Evolutionary conservation across 2,329 filamentous ascomycete species (phyloP), one percentile per base, ranked within the genome.

Genomic region (Chrysoporthe austroafricana): DNA sequence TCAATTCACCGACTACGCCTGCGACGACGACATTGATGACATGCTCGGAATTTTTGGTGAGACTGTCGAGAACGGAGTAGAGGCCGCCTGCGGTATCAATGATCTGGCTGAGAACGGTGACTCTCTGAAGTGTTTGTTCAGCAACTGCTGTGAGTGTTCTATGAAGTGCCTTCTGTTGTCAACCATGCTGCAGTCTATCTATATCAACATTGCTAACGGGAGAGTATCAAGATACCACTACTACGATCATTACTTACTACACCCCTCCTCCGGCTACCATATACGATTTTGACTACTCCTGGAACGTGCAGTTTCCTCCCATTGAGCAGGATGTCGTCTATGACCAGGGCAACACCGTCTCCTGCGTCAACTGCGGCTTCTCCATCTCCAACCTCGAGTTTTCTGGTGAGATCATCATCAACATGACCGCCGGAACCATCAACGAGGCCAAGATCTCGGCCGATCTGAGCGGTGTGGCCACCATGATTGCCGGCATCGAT

Each of bases 321-420:
- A 64, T 72, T 52, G 48, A 52, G 21, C 48, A 52, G 21, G 48
- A 52, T 32, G 48, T 52, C 9, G 48, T 52, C n/a, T 52, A 63
- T 63, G 36, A 34, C 7, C 50, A 54, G 11, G 50, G 48, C 0
- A 54, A 54, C 3, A 54, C 50, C 21, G 34, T 60, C 13, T 60
- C 57, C n/a, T 60, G 57, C 21, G 34, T 60, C 18, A 60, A 60
- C 42, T 60, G 57, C 21, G 57, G 57, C 34, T 60, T 60, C 57
- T 60, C 57, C 9, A 42, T 60, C 57, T 60, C 57, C 11, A 60
- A 60, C 21, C 42, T 60, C 3, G 57, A 60, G 13, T 60, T 60
- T 18, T 60, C 57, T 13, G 57, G 57, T 11, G 57, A 60, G 16
- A 60, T 42, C 9, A 44, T 42, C 57, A 60, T 60, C 57, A 59